Evolutionary conservation across 805 yeast genomes (phyloP).

Genomic region (Nakazawaea pomicola): DNA sequence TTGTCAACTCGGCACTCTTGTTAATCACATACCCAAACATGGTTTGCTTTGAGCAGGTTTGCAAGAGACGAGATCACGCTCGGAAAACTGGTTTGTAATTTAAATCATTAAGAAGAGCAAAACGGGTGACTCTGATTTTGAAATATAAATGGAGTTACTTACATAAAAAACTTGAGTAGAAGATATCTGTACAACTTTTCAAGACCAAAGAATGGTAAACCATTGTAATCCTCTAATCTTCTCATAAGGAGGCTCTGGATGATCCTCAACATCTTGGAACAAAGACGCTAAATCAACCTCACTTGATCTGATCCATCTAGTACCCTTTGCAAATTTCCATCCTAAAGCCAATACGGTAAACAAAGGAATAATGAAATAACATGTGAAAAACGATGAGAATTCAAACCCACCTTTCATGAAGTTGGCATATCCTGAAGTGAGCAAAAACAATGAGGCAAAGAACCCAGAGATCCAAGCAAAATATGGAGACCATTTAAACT

Average conservation of each 20-base stretch:
- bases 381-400: slow-evolving; percentile 19
- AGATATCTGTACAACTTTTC: too few relatives aligned
- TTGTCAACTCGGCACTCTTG: too few relatives aligned
- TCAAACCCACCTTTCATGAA: slow-evolving; percentile 28
- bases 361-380: slow-evolving; percentile 31
- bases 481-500: slow-evolving; percentile 20
- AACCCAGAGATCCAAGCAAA: slow-evolving; percentile 30
- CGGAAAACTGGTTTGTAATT: too few relatives aligned
- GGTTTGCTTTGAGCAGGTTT: too few relatives aligned
- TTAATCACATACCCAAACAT: too few relatives aligned
- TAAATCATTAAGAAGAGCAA: too few relatives aligned
- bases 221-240: slow-evolving; percentile 14
- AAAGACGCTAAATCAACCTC: slow-evolving; percentile 36
- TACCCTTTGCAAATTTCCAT: slow-evolving; percentile 32
- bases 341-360: slow-evolving; percentile 27
- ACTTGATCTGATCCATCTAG: slow-evolving; percentile 33
- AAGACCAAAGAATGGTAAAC: slow-evolving; percentile 14
- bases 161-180: too few relatives aligned
- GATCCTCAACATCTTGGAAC: slow-evolving; percentile 24
- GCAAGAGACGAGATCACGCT: too few relatives aligned
- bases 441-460: slow-evolving; percentile 20
- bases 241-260: slow-evolving; percentile 22
- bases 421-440: slow-evolving; percentile 31
- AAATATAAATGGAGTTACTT: too few relatives aligned
- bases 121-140: too few relatives aligned